Conservation (phyloP, 1,284 basidiomycete species). For the Phellinidium pouzarii region DNA sequence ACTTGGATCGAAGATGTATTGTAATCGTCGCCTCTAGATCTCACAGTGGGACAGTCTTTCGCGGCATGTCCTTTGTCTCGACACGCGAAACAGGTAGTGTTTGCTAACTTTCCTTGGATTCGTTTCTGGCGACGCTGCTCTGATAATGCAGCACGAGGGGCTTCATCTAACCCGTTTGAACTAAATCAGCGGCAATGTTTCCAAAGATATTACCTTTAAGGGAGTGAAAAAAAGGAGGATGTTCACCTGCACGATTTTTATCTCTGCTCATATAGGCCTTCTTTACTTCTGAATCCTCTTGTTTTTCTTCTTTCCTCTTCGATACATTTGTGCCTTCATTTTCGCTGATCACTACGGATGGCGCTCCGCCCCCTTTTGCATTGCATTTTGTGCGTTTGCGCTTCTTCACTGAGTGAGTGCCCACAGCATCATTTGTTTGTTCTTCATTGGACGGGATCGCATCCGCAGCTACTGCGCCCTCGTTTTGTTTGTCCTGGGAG, state of each 20-base stretch:
- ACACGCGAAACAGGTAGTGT: slow-evolving; percentile 84
- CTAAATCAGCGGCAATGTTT: slow-evolving; percentile 15
- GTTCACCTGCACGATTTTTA: slow-evolving; percentile 13
- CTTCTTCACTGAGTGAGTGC: slow-evolving; percentile 22
- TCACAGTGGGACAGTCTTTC: slow-evolving; percentile 68
- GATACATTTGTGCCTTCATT: background rate
- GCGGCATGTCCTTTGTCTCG: slow-evolving; percentile 81
- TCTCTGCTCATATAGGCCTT: slow-evolving; percentile 10
- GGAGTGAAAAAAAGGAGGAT: slow-evolving; percentile 21
- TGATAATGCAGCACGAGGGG: slow-evolving; percentile 34
- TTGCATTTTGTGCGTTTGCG: slow-evolving; percentile 29
- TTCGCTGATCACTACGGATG: background rate
- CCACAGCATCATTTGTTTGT: slow-evolving; percentile 19
- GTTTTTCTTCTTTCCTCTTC: background rate
- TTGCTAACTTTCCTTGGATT: slow-evolving; percentile 48
- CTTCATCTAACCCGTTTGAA: slow-evolving; percentile 20
- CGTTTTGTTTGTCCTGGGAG: slow-evolving; percentile 25
- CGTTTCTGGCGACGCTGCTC: slow-evolving; percentile 66
- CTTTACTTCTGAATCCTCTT: slow-evolving; percentile 5
- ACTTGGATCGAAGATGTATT: slow-evolving; percentile 30
- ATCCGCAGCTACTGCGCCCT: background rate
- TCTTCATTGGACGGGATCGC: background rate
- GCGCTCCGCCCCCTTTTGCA: slow-evolving; percentile 22
- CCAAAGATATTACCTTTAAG: too few species aligned
- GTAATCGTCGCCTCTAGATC: slow-evolving; percentile 22